Evolutionary conservation across 2,329 filamentous ascomycete genomes (phyloP), one percentile per base, ranked within the genome.

Genomic region (Penicillium freii): DNA sequence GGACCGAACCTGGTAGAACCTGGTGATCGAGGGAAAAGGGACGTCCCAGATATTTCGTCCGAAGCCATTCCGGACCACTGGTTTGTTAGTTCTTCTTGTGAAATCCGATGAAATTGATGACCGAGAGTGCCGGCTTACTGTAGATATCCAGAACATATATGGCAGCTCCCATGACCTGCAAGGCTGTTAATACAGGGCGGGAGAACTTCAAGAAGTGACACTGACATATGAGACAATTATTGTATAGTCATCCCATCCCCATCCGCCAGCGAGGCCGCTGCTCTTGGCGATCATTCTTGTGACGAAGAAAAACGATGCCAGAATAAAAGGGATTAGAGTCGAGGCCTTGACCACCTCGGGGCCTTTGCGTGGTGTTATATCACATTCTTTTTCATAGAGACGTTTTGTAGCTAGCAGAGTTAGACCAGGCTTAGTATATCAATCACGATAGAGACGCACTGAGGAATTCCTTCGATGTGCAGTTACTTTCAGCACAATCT

Each of bases 21-120:
- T 55, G 31, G 58, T 63, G 29, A 66, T 62, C 5, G 49, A 25
- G 40, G 60, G 55, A 17, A 60, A 56, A 4, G 62, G 62, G 31
- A 64, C 50, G 27, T 66, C 64, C 64, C 63, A 66, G 27, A 66
- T 64, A 23, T 66, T 66, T 31, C 10, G 50, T 7, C 64, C 64
- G 38, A 64, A 64, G n/a, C 63, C 64, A 44, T 33, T 53, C 4
- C 39, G 51, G 27, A 62, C 47, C 51, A 59, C 61, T 65, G 8
- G 4, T 21, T 55, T 43, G 15, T 56, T 46, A 58, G 54, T 40
- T 8, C 13, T 48, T 17, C 23, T 17, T 46, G 8, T 29, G 6
- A 23, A 33, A 34, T 34, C 15, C 8, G 13, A 6, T 34, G 13
- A 34, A 17, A 11, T 25, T 1, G 2, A 9, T 9, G 11, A 44